Base-by-base conservation (phyloP, 2,329 filamentous ascomycete genomes). In the Biscogniauxia sp. region DNA sequence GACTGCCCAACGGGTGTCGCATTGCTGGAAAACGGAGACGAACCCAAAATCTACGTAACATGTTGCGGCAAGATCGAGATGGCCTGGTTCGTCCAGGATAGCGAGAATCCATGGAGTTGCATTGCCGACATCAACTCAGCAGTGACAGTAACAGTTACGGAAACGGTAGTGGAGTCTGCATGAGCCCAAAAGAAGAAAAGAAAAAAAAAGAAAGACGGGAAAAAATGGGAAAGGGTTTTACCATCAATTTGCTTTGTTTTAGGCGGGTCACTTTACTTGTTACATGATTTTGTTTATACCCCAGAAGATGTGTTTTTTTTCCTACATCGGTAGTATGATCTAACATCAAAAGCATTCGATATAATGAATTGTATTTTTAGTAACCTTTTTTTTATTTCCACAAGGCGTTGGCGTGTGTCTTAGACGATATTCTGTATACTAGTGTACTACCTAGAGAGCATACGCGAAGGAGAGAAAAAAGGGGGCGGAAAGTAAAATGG, bases 21-120 rank as follows among this genome's bases (percentile, higher is more conserved):
- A 56, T 54, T 73, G 13, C 57, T 58, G 8, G 58, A 64, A 32
- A 45, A 59, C 19, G 58, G 66, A 41, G 59, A 50, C 11, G 64
- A 67, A 57, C 61, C 62, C n/a, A 70, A 66, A 57, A 51, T 74
- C 19, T 71, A 67, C 25, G 61, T 73, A 15, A 65, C 72, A 3
- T 74, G 72, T 60, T 71, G 67, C 54, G 72, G 72, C 19, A 66
- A 70, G 59, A 71, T 73, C 54, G 67, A 73, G 51, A 67, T 73
- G 72, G 66, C 73, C 61, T 71, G 68, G 68, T 60, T 63, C 37
- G 54, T 64, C 23, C 64, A 69, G 57, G 69, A 69, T 50, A 63
- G 62, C 55, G 59, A 66, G 58, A 63, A 62, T 19, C 65, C 67
- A 8, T 72, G 69, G 69, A 65, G 59, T 51, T 70, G 68, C 51